Evolutionary conservation across 805 yeast species (phyloP), one percentile per base, ranked within the genome.

Genomic region (Pichia insulana): DNA sequence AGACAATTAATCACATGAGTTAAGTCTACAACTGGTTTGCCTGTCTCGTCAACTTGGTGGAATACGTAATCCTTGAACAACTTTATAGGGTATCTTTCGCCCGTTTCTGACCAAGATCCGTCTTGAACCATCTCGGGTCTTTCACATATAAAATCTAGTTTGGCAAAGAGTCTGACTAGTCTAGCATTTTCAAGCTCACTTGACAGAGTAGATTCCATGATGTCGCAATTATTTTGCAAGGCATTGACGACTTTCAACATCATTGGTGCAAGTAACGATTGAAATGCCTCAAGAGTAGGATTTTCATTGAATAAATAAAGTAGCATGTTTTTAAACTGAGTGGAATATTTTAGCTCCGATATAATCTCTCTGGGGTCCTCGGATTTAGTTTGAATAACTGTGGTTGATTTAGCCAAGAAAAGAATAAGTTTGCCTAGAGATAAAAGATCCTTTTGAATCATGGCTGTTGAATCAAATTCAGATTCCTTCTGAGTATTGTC

Each of bases 161-260:
- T 92, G 45, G 88, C 69, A 56, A 90, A 65, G 34, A 92, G 68
- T 46, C 97, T 70, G 51, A 90, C 87, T 26, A 92, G 64, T 46
- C 97, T 70, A 3, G 84, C 92, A 60, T 92, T 92, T 59, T 92
- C 97, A 20, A 89, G 64, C 59, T 90, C 97, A 42, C 73, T 70
- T 13, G 76, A 59, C 32, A 92, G 63, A 46, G 73, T 75, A 3
- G 74, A 64, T 56, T 83, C 89, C 50, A 73, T 67, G 52, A 62
- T 73, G 52, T 83, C 92, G 5, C 71, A 62, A 40, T 68, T 62
- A 34, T 67, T 67, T 55, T 75, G 73, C 16, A 77, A 55, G 2
- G 72, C 71, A 52, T 80, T 73, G 36, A 77, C 48, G 5, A 71
- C 54, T 30, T 62, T 61, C 44, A 78, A 61, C 36, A 78, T 57